Conservation (phyloP, 257 asterid species). For the Solanum bulbocastanum region DNA sequence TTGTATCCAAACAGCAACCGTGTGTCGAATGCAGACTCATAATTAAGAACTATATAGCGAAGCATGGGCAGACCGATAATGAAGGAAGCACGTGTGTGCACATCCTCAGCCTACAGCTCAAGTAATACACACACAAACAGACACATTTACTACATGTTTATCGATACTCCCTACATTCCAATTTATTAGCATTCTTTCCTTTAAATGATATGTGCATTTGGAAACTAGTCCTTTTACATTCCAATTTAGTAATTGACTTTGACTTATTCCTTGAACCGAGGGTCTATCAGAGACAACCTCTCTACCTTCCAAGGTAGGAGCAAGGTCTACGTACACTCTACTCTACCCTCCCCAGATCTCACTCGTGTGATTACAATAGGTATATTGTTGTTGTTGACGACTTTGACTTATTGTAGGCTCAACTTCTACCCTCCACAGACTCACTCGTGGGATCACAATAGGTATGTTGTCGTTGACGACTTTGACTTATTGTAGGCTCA, state of each 20-base stretch:
- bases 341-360: not conserved
- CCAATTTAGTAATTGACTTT: not conserved
- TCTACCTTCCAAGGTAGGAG: not conserved
- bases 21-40: not conserved
- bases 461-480: not conserved
- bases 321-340: accelerated
- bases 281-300: not conserved
- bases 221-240: not conserved
- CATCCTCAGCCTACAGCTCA: not conserved
- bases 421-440: not conserved
- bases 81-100: not conserved
- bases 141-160: not conserved
- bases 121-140: not conserved
- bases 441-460: too few species aligned
- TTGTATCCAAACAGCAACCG: not conserved
- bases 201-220: not conserved
- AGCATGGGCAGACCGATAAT: not conserved
- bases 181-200: not conserved
- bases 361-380: not conserved
- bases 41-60: not conserved
- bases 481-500: not conserved
- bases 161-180: too few species aligned
- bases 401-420: not conserved
- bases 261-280: not conserved
- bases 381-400: not conserved